Base-by-base conservation (phyloP, 2,329 filamentous ascomycete species). In the Elsinoe necatrix region DNA sequence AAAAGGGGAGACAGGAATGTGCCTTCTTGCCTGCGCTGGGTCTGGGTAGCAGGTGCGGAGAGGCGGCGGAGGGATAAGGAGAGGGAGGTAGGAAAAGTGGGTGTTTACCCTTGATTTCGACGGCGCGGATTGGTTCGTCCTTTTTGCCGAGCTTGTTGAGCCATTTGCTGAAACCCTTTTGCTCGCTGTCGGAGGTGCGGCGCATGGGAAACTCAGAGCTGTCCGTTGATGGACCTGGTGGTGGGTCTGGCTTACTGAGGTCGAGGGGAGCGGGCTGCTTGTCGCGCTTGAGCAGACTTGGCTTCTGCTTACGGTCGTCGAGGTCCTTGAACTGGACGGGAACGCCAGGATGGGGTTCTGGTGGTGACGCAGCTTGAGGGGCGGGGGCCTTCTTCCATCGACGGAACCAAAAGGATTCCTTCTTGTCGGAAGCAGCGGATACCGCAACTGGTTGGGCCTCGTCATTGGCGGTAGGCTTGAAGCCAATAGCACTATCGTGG, bases 91-190 rank as follows among this genome's bases (percentile, higher is more conserved):
- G 61, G 50, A 47, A 52, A 25, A 50, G 21, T 21, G n/a, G 31
- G 29, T 58, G 23, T 52, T 50, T 65, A 78, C 75, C 65, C 55
- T 62, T 68, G 57, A 69, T 60, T 35, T 67, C 64, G 57, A 68
- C 60, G 18, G 70, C 59, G 59, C 57, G 72, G 69, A 18, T 71
- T 73, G 43, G 69, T 72, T 72, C 68, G 52, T 71, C 68, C 61
- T 76, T 78, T 63, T 75, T 78, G 42, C 77, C 72, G 54, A 83
- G 75, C 63, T 75, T 78, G 42, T 77, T 73, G 54, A 83, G 75
- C 54, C 79, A 73, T 59, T 75, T 78, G 42, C 80, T 70, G 58
- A 82, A 74, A 5, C 76, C 75, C 58, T 65, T 67, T 60, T 27
- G 64, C 61, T 57, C 63, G 39, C 58, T 52, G 20, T 51, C 50